Base-by-base conservation (phyloP, 2,329 filamentous ascomycete species). In the Fusarium pseudonygamai region DNA sequence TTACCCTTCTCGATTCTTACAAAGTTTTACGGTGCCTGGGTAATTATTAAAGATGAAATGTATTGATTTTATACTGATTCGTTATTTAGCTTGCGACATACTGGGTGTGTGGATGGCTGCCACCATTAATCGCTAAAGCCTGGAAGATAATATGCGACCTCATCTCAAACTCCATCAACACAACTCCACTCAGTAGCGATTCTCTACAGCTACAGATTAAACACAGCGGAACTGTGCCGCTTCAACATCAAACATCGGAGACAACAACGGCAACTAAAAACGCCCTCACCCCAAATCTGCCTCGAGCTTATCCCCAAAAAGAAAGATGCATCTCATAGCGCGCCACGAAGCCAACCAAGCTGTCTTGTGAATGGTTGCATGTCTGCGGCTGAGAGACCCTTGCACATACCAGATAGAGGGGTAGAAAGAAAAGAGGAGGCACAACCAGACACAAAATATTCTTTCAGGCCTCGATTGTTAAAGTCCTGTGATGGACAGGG, bases 301-400 rank as follows among this genome's bases (percentile, higher is more conserved):
- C 60, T 72, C 34, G 40, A 52, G 14, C 26, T 32, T 60, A 32
- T 52, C 52, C 64, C 12, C 7, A 72, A 72, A 24, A 46, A 72
- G 55, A 14, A 59, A 7, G 8, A 20, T 47, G 64, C 64, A 46
- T 63, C 24, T 52, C 52, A 52, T 73, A 73, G 71, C 65, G 71
- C 69, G 70, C 70, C 70, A 73, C 70, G 40, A 60, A 59, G 59
- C 20, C 5, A 14, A 47, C 11, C 4, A 30, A 3, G 13, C 11
- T 12, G 43, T 18, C 28, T 15, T 62, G 14, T 70, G 64, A 73
- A 57, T 73, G 71, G 71, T 59, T 70, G 42, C 26, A 14, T 2
- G 45, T 72, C 39, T 73, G 69, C 71, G 71, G 71, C 71, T 73
- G 71, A 73, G 55, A 28, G 36, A 32, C 36, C 68, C 52, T 69